Evolutionary conservation across 2,329 filamentous ascomycete genomes (phyloP), one percentile per base, ranked within the genome.

Genomic region (Colletotrichum lentis): DNA sequence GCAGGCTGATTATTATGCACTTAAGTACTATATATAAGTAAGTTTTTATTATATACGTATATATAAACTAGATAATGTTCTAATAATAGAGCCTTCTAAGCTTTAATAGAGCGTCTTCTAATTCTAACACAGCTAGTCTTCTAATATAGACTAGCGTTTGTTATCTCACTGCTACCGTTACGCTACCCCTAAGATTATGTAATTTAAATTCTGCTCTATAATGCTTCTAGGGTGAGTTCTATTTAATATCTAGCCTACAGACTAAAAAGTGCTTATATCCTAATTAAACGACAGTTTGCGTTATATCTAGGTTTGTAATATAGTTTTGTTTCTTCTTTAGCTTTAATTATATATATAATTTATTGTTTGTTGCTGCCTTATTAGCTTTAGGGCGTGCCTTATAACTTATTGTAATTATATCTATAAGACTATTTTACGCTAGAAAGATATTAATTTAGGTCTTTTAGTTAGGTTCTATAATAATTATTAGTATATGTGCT

Each of bases 51-150:
- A 46, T 37, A 20, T 58, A 58, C 27, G 16, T 16, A 20, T 58
- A 37, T 18, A 58, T 58, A 8, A 58, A 58, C 24, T 58, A 0
- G 27, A 58, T 12, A 58, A 58, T 3, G 12, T 58, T 58, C 46
- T 22, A 16, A 20, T 58, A 6, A 37, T 4, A 4, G 24, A 31
- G 31, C 31, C 31, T 31, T 31, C 31, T 31, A 8, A 31, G 2
- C 31, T 31, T 31, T 6, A 6, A 58, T 8, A 58, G 12, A 58
- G 22, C 16, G 27, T 58, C 41, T 44, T 58, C 11, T 47, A 3
- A 46, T 41, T 58, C 41, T 10, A 16, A 24, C 1, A 31, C 6
- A 5, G 37, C 41, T 2, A 58, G 39, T 47, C 43, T 20, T 39
- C 41, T 58, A 3, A 58, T 58, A 18, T 47, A 6, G 39, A 58